A percentile compares a stretch with the other conserved stretches of the same genome.
Evolutionary conservation across 805 yeast genomes (phyloP).

Genomic region (Schwanniomyces sp.): DNA sequence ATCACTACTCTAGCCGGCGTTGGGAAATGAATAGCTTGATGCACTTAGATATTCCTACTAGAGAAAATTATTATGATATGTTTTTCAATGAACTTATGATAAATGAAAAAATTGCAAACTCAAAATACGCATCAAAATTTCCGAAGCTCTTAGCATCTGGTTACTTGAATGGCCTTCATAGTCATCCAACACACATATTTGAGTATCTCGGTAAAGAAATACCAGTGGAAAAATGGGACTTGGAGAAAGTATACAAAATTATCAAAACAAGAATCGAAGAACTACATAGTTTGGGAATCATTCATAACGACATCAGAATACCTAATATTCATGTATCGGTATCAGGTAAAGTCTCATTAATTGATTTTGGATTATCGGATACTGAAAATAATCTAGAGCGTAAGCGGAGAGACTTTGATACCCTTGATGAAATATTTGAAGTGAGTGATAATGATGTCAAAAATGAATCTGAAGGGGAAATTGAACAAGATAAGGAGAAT

Average conservation of each 20-base stretch:
- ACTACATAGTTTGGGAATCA: background rate
- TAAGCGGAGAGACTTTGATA: background rate
- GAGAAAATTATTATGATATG: slow-evolving; percentile 1
- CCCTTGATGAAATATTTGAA: background rate
- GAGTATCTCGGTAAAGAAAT: background rate
- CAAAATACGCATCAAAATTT: slow-evolving; percentile 2
- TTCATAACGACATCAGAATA: background rate
- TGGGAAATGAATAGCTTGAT: background rate
- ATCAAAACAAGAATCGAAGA: slow-evolving; percentile 2
- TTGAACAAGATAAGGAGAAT: background rate
- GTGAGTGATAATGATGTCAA: background rate
- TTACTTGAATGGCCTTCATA: slow-evolving; percentile 1
- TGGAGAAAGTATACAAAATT: background rate
- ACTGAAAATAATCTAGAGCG: background rate
- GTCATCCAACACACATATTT: slow-evolving; percentile 3
- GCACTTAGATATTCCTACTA: background rate
- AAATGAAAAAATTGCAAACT: background rate
- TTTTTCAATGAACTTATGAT: slow-evolving; percentile 3
- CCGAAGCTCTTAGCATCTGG: slow-evolving; percentile 2
- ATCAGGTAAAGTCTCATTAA: slow-evolving; percentile 1
- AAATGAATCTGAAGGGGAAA: background rate
- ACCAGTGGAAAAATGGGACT: background rate
- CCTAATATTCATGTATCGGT: background rate
- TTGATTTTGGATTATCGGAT: slow-evolving; percentile 1
- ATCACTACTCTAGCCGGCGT: background rate